phyloP scores from a whole-genome alignment of 2,329 filamentous ascomycete genomes.

The Alternaria angustiovoidea region DNA sequence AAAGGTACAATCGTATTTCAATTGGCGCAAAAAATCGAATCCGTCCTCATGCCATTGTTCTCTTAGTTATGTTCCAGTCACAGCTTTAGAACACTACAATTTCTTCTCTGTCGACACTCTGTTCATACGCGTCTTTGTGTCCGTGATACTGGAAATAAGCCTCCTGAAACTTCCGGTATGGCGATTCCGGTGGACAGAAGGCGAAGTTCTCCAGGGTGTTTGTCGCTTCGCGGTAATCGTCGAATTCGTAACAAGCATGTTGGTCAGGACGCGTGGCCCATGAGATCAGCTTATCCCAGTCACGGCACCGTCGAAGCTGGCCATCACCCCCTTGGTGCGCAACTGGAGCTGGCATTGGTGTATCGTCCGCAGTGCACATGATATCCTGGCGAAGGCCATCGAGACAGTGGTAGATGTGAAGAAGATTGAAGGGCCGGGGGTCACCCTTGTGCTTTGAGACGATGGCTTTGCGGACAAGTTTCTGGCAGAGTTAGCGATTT shows the following conservation, averaged over 20 bases:
- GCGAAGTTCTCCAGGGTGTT: conserved; percentile 48
- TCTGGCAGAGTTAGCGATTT: conserved; percentile 24
- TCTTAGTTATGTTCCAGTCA: neutral
- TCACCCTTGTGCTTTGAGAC: conserved; percentile 37
- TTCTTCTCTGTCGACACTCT: conserved; percentile 22
- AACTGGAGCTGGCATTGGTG: conserved; percentile 42
- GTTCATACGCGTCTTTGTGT: conserved; percentile 45
- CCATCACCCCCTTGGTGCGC: conserved; percentile 37
- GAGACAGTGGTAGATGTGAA: conserved; percentile 46
- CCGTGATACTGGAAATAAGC: conserved; percentile 47
- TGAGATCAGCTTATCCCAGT: conserved; percentile 42
- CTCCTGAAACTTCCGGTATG: conserved; percentile 38
- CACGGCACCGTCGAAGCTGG: conserved; percentile 42
- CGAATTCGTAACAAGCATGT: conserved; percentile 44
- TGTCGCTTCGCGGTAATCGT: conserved; percentile 48
- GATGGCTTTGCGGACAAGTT: conserved; percentile 47
- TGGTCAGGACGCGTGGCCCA: conserved; percentile 45
- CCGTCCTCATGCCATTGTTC: neutral
- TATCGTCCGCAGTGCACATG: conserved; percentile 48
- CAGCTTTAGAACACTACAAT: conserved; percentile 26
- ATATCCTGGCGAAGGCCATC: conserved; percentile 47
- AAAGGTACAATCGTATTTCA: neutral
- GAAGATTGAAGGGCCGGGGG: conserved; percentile 32
- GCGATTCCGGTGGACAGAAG: conserved; percentile 41
- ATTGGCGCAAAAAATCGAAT: conserved; percentile 3